A percentile compares a stretch with the other conserved stretches of the same genome.
Evolutionary conservation across 768 basidiomycete species (phyloP).

Genomic region (Macrolepiota fuliginosa): DNA sequence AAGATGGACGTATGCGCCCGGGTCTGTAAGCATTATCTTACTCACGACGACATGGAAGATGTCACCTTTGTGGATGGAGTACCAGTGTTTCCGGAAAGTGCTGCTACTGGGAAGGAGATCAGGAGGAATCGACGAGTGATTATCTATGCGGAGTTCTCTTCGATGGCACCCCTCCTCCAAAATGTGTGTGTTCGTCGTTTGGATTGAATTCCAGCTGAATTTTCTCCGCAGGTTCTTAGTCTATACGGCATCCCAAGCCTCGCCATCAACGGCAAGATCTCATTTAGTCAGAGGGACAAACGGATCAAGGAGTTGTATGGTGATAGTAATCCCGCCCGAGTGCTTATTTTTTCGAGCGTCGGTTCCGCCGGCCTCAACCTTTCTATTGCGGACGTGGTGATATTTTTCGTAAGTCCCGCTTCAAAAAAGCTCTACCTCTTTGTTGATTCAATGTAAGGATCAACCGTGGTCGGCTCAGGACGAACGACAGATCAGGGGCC

Average conservation of each 20-base stretch:
- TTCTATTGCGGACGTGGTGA: slow-evolving; percentile 16
- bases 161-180: background rate
- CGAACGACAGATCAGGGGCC: slow-evolving; percentile 14
- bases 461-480: background rate
- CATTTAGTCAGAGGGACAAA: background rate
- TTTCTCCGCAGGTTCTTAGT: background rate
- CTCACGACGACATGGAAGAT: background rate
- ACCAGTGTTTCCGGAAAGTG: background rate
- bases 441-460: slow-evolving; percentile 23
- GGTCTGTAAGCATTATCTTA: slow-evolving; percentile 1
- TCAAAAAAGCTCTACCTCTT: slow-evolving; percentile 5
- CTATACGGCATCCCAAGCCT: background rate
- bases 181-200: background rate
- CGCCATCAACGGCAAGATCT: background rate
- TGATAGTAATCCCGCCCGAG: background rate
- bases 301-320: background rate
- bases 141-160: background rate
- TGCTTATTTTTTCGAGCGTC: slow-evolving; percentile 22
- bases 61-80: background rate
- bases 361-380: slow-evolving; percentile 23
- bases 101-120: background rate
- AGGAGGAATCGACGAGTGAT: background rate
- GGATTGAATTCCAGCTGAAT: background rate
- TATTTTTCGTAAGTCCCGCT: slow-evolving; percentile 24
- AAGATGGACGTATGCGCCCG: slow-evolving; percentile 16